phyloP scores from a whole-genome alignment of 192 early-diverging fungal species.

The Dispira parvispora region DNA sequence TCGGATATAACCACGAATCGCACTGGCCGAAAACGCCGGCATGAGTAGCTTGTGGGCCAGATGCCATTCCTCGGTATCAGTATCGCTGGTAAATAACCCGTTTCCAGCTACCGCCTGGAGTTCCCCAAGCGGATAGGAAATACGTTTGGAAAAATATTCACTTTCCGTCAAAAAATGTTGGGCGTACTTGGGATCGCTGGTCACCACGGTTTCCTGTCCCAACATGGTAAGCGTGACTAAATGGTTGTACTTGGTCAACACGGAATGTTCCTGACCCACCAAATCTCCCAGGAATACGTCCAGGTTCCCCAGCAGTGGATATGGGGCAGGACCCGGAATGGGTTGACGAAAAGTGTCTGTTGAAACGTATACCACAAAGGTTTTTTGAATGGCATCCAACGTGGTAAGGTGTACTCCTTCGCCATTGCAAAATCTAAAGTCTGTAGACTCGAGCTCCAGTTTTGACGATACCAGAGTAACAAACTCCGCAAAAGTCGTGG shows the following conservation, averaged over 20 bases:
- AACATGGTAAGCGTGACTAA: neutral
- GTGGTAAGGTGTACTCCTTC: neutral
- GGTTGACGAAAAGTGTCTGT: neutral
- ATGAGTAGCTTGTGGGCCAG: slow-evolving; percentile 39
- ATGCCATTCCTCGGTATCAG: slow-evolving; percentile 31
- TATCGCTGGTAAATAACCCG: slow-evolving; percentile 32
- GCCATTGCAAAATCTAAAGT: neutral
- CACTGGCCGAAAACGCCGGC: slow-evolving; percentile 31
- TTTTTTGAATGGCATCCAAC: neutral
- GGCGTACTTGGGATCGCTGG: slow-evolving; percentile 25
- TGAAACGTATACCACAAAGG: neutral
- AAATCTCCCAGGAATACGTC: slow-evolving; percentile 6
- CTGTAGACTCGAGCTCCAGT: too few relatives aligned
- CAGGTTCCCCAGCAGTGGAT: slow-evolving; percentile 7
- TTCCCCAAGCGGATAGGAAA: slow-evolving; percentile 21
- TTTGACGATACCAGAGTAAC: neutral
- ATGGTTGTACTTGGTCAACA: neutral
- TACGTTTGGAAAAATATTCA: slow-evolving; percentile 36
- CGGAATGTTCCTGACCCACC: neutral
- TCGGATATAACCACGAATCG: slow-evolving; percentile 19
- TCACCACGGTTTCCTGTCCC: slow-evolving; percentile 4
- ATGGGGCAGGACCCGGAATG: slow-evolving; percentile 5
- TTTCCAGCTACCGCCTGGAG: slow-evolving; percentile 26
- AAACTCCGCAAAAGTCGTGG: neutral
- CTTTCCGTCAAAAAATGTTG: slow-evolving; percentile 26